Conservation (phyloP, 208 protist genomes). For the Vickermania spadyakhi region DNA sequence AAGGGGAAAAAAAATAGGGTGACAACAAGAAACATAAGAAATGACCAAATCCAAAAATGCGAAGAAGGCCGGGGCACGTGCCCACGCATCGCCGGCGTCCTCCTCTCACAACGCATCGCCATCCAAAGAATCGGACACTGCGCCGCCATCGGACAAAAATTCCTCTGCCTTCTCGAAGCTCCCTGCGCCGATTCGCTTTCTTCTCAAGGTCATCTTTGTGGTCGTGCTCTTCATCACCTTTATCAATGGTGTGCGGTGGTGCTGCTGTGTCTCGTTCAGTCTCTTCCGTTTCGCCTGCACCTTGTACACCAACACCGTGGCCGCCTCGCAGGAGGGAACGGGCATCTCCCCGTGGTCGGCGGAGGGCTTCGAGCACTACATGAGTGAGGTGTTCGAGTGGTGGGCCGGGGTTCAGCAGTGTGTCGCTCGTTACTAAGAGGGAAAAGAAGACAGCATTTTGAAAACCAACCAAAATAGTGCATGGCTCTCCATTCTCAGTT, state of each 20-base stretch:
- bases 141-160: no score
- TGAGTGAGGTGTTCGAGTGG: not conserved
- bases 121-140: no score
- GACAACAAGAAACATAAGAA: no score
- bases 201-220: constrained; percentile 30
- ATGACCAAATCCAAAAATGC: no score
- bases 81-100: no score
- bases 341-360: no score
- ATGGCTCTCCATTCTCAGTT: no score
- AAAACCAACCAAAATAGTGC: no score
- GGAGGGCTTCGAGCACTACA: not conserved
- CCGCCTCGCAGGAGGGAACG: no score
- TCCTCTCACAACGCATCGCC: no score
- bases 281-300: not conserved
- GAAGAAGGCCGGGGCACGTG: no score
- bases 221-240: constrained; percentile 37
- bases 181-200: not conserved
- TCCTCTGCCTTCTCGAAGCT: not conserved
- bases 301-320: not conserved
- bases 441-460: not conserved
- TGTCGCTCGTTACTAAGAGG: constrained; percentile 35
- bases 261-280: constrained; percentile 61
- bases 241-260: constrained; percentile 44
- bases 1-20: no score
- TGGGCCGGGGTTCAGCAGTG: constrained; percentile 20